Evolutionary conservation across 306 rosid species (phyloP), one percentile per base, ranked within the genome.

Genomic region (Alnus glutinosa): DNA sequence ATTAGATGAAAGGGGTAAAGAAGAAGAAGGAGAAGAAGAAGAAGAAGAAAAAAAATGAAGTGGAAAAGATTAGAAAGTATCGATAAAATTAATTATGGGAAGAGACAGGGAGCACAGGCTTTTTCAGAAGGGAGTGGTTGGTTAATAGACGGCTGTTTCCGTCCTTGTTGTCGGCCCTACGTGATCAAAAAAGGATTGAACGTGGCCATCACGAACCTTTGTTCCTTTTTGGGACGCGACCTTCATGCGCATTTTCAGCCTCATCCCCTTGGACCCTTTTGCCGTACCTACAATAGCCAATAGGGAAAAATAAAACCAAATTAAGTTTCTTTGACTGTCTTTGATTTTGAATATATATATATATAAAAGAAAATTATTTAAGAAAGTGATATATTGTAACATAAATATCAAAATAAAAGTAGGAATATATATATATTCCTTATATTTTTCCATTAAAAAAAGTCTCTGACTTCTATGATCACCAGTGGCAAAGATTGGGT

Each of bases 141-240:
- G 91, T 82, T 62, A 83, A 77, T 83, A 84, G 89, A 88, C 92
- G 92, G 94, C 92, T 86, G 82, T 61, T 34, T 69, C 47, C 84
- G 92, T 88, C 93, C 89, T 86, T 82, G 70, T 87, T 91, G 96
- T 91, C 93, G 92, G 90, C 61, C 86, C 83, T 81, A 71, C 86
- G 4, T 5, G 54, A 83, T 80, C 86, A 76, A 78, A 79, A 64
- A 74, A 73, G 61, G 30, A 19, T n/a, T 50, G 77, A 78, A 83
- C 77, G 81, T 84, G 87, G 82, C 70, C 70, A 79, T 89, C 87
- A 79, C 87, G 48, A 87, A 80, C 68, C 85, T 77, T 80, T 79
- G 77, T 68, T 78, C 81, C 76, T 71, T 75, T 71, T 74, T 54
- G 74, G 70, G 78, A 74, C 73, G 67, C 62, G 75, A 64, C 77